phyloP scores from a whole-genome alignment of 352 stramenopile genomes.

The Saprolegnia diclina region DNA sequence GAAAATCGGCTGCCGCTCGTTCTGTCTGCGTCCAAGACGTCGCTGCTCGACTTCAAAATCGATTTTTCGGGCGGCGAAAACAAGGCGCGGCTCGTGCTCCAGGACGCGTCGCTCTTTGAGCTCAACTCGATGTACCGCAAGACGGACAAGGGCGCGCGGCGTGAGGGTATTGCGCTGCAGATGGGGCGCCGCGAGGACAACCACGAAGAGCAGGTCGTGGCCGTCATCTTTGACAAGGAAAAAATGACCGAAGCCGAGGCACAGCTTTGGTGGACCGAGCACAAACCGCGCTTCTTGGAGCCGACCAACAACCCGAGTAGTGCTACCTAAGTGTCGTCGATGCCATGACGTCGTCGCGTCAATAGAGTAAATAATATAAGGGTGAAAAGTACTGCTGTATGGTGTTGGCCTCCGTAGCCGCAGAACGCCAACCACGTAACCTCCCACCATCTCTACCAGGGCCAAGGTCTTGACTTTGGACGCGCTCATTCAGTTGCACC shows the following conservation, averaged over 20 bases:
- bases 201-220: conserved; percentile 71
- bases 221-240: conserved; percentile 78
- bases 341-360: no score
- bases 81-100: conserved; percentile 62
- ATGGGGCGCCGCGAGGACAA: conserved; percentile 73
- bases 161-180: conserved; percentile 67
- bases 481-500: no score
- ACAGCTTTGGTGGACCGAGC: conserved; percentile 61
- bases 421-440: no score
- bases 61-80: conserved; percentile 70
- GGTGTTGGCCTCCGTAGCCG: no score
- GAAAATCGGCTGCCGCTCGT: conserved; percentile 5
- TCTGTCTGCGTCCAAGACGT: not conserved
- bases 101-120: conserved; percentile 71
- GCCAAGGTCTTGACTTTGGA: no score
- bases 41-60: conserved; percentile 27
- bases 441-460: no score
- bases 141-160: conserved; percentile 64
- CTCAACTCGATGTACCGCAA: conserved; percentile 83
- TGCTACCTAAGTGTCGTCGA: no score
- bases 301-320: conserved; percentile 4
- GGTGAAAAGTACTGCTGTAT: no score
- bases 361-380: no score
- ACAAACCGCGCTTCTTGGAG: conserved; percentile 59
- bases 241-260: conserved; percentile 72